Percentiles rank a stretch among this genome's conserved stretches.
These are phyloP conservation scores for Wallemia ichthyophaga DNA, from an alignment of 1,284 basidiomycete genomes.

Conservation along the genomic window DNA sequence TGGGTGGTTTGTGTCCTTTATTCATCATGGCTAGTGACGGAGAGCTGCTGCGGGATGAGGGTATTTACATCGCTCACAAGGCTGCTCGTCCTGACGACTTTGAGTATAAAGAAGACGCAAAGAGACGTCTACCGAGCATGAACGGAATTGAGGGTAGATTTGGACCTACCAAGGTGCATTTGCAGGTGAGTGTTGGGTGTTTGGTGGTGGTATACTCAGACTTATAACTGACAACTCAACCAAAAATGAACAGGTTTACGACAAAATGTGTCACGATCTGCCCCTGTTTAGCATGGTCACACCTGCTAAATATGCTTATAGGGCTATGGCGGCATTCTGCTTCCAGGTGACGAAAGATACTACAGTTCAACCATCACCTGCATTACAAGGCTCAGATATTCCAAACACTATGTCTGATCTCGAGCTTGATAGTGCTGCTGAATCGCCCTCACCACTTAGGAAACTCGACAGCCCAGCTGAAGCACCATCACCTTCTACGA, in stretches of 20 bases:
- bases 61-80: constrained; percentile 72
- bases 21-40: constrained; percentile 61
- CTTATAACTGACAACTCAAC: constrained; percentile 4
- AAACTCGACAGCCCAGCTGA: too few relatives aligned
- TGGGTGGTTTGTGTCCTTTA: constrained; percentile 71
- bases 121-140: constrained; percentile 32
- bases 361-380: background rate
- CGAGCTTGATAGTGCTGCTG: background rate
- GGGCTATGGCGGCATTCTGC: constrained; percentile 5
- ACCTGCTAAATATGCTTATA: constrained; percentile 16
- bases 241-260: background rate
- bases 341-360: background rate
- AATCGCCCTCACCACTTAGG: background rate
- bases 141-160: constrained; percentile 30
- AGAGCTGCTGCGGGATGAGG: constrained; percentile 76
- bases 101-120: constrained; percentile 30
- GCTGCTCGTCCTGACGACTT: constrained; percentile 55
- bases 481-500: too few relatives aligned
- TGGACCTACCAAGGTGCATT: constrained; percentile 55
- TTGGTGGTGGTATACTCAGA: too few relatives aligned
- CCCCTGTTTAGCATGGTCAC: constrained; percentile 18
- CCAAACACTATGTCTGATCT: background rate
- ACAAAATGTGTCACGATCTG: constrained; percentile 21
- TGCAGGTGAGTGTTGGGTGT: constrained; percentile 30
- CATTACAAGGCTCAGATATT: background rate